These are phyloP conservation scores for Candida succiphila DNA, from an alignment of 805 yeast species.

Conservation along the genomic window DNA sequence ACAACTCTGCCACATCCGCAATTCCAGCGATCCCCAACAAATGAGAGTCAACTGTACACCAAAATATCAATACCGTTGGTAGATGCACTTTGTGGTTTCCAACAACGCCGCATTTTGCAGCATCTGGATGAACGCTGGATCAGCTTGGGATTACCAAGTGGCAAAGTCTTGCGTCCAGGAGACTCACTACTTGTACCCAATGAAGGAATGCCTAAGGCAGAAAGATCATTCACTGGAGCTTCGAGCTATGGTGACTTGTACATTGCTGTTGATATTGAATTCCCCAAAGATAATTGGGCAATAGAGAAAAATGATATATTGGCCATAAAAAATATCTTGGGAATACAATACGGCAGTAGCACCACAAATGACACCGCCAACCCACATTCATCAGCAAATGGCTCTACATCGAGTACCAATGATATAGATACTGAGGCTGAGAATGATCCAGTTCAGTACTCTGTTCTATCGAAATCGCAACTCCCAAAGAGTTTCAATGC, in stretches of 20 bases:
- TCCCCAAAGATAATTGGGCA: constrained; percentile 83
- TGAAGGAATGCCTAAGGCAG: constrained; percentile 76
- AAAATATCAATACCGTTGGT: constrained; percentile 51
- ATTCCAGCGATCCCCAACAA: constrained; percentile 30
- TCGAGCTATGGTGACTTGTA: constrained; percentile 56
- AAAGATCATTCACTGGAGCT: constrained; percentile 11
- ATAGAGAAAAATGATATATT: constrained; percentile 56
- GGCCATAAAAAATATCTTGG: constrained; percentile 46
- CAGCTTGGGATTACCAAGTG: constrained; percentile 54
- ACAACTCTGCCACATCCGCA: constrained; percentile 33
- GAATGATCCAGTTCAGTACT: constrained; percentile 13
- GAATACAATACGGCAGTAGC: constrained; percentile 12
- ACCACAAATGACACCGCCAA: constrained; percentile 5
- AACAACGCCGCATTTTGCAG: constrained; percentile 45
- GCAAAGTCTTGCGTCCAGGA: constrained; percentile 75
- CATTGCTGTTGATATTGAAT: constrained; percentile 60
- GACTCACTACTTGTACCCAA: constrained; percentile 51
- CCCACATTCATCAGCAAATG: not conserved
- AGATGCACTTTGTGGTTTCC: constrained; percentile 82
- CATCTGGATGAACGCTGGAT: constrained; percentile 78
- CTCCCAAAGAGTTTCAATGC: constrained; percentile 20
- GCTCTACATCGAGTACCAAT: constrained; percentile 8
- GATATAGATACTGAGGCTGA: constrained; percentile 12
- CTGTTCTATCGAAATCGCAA: constrained; percentile 10
- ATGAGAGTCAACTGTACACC: constrained; percentile 47